Evolutionary conservation across 139 green algal species (phyloP).

Genomic region (Dunaliella sp.): DNA sequence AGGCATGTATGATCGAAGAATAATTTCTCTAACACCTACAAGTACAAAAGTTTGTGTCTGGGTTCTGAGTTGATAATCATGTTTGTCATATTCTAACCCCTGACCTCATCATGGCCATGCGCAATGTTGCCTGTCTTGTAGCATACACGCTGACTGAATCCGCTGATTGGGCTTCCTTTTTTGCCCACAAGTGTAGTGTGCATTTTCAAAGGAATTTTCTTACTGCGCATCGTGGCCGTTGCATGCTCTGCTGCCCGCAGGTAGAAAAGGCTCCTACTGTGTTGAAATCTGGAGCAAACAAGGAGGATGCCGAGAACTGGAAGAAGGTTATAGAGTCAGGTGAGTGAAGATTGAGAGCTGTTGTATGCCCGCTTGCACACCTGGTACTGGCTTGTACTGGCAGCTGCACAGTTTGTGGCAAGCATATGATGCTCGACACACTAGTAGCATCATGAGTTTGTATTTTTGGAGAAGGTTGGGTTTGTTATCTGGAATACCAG

Average conservation of each 20-base stretch:
- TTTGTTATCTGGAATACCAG: no score
- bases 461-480: no score
- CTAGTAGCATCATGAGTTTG: no score
- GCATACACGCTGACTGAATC: background rate
- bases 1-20: no score
- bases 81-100: background rate
- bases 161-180: background rate
- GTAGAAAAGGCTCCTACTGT: slow-evolving; percentile 90
- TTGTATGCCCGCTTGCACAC: background rate
- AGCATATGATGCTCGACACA: no score
- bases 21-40: no score
- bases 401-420: no score
- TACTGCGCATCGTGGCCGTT: background rate
- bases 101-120: background rate
- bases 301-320: slow-evolving; percentile 94
- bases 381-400: no score
- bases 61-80: background rate
- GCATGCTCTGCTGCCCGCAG: slow-evolving; percentile 36
- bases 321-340: slow-evolving; percentile 86
- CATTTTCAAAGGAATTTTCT: background rate
- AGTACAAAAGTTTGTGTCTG: no score
- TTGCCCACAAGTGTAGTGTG: background rate
- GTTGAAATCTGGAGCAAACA: slow-evolving; percentile 86
- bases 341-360: slow-evolving; percentile 45
- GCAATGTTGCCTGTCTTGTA: background rate